A percentile compares a stretch with the other conserved stretches of the same genome.
Evolutionary conservation across 1,139 yeast species (phyloP).

Genomic region (Candida sp.): DNA sequence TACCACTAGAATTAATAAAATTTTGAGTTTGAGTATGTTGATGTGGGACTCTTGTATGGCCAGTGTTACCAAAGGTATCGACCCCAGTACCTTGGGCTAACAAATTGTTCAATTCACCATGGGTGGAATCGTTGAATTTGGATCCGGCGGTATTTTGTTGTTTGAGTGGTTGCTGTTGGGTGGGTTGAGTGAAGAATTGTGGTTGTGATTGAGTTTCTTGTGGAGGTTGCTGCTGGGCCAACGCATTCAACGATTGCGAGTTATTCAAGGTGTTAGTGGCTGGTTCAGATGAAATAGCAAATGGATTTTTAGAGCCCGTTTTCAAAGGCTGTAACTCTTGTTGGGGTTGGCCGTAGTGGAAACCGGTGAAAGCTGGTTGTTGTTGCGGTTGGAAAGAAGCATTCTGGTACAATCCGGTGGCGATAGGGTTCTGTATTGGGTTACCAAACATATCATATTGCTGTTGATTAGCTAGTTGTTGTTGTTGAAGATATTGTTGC

Average conservation of each 20-base stretch:
- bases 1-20: constrained; percentile 84
- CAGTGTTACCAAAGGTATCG: constrained; percentile 95
- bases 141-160: constrained; percentile 31
- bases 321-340: constrained; percentile 53
- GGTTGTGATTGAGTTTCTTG: constrained; percentile 19
- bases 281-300: constrained; percentile 49
- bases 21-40: constrained; percentile 84
- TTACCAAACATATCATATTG: constrained; percentile 77
- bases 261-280: constrained; percentile 17
- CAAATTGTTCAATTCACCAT: constrained; percentile 65
- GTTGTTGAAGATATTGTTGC: constrained; percentile 11
- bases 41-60: constrained; percentile 85
- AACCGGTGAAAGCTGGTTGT: constrained; percentile 32
- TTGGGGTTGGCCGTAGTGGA: constrained; percentile 32
- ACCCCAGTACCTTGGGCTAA: constrained; percentile 88
- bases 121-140: constrained; percentile 52
- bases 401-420: constrained; percentile 53
- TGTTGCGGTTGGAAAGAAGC: constrained; percentile 27
- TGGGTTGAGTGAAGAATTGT: constrained; percentile 21
- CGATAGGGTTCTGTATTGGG: constrained; percentile 34
- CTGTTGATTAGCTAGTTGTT: constrained; percentile 36
- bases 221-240: constrained; percentile 22
- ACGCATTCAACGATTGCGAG: constrained; percentile 17
- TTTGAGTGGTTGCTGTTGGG: constrained; percentile 18
- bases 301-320: constrained; percentile 91